These are phyloP conservation scores for Penicillium argentinense DNA, from an alignment of 495 filamentous ascomycete genomes.

Conservation along the genomic window DNA sequence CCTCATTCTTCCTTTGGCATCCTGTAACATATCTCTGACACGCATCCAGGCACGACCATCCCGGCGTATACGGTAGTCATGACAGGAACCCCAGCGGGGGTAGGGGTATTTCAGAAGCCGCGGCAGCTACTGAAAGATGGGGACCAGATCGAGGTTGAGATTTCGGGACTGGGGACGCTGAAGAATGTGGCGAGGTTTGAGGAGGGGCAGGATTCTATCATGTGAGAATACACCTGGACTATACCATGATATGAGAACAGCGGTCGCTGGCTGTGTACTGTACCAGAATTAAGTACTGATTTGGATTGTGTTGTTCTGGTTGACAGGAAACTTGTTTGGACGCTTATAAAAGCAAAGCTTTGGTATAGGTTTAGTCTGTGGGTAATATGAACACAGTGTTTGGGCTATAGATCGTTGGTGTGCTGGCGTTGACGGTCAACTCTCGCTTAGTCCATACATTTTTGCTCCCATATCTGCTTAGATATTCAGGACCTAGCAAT, in stretches of 20 bases:
- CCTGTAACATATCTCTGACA: background rate
- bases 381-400: constrained; percentile 2
- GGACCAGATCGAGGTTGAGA: constrained; percentile 5
- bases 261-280: background rate
- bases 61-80: constrained; percentile 48
- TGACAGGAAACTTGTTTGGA: constrained; percentile 4
- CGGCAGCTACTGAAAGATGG: constrained; percentile 4
- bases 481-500: too few relatives aligned
- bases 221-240: constrained; percentile 2
- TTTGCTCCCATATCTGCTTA: too few relatives aligned
- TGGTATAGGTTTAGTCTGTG: constrained; percentile 8
- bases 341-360: constrained; percentile 7
- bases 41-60: constrained; percentile 57
- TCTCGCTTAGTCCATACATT: too few relatives aligned
- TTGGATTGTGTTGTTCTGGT: background rate
- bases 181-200: constrained; percentile 1
- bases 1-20: background rate
- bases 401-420: background rate
- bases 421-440: too few relatives aligned
- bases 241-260: constrained; percentile 13
- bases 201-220: constrained; percentile 6
- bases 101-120: constrained; percentile 7
- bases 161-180: constrained; percentile 2
- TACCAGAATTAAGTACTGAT: constrained; percentile 3
- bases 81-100: constrained; percentile 7